phyloP scores from a whole-genome alignment of 805 yeast genomes.

The Tanozyma kutaoensis region DNA sequence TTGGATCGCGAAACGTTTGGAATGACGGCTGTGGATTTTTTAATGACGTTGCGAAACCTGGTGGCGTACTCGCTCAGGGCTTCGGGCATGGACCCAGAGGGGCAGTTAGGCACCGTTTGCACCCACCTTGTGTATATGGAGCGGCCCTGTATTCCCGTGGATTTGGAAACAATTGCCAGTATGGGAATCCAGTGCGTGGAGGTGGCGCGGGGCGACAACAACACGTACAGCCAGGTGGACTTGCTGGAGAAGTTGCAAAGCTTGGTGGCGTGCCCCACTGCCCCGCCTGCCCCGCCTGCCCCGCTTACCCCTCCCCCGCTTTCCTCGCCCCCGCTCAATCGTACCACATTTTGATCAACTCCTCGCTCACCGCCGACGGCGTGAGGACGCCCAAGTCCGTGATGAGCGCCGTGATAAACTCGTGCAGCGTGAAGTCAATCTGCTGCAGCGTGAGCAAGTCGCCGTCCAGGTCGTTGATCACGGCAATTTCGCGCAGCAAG shows the following conservation, averaged over 20 bases:
- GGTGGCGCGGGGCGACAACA: conserved; percentile 13
- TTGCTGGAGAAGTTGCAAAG: too few relatives aligned
- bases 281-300: too few relatives aligned
- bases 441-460: conserved; percentile 16
- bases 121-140: conserved; percentile 52
- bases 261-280: too few relatives aligned
- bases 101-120: conserved; percentile 15
- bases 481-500: conserved; percentile 40
- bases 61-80: conserved; percentile 35
- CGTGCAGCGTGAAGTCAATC: conserved; percentile 92
- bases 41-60: conserved; percentile 42
- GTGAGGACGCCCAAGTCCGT: conserved; percentile 95
- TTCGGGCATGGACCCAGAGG: conserved; percentile 6
- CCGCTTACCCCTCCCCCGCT: too few relatives aligned
- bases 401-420: conserved; percentile 85
- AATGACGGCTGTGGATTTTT: conserved; percentile 45
- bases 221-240: too few relatives aligned
- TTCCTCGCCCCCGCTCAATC: conserved; percentile 30
- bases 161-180: conserved; percentile 20
- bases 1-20: conserved; percentile 72
- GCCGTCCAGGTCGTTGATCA: conserved; percentile 9
- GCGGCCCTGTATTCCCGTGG: conserved; percentile 37
- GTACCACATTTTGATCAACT: conserved; percentile 95
- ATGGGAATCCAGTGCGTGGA: conserved; percentile 36
- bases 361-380: conserved; percentile 97